Evolutionary conservation across 2,329 filamentous ascomycete species (phyloP).

Genomic region (Xylariales sp.): DNA sequence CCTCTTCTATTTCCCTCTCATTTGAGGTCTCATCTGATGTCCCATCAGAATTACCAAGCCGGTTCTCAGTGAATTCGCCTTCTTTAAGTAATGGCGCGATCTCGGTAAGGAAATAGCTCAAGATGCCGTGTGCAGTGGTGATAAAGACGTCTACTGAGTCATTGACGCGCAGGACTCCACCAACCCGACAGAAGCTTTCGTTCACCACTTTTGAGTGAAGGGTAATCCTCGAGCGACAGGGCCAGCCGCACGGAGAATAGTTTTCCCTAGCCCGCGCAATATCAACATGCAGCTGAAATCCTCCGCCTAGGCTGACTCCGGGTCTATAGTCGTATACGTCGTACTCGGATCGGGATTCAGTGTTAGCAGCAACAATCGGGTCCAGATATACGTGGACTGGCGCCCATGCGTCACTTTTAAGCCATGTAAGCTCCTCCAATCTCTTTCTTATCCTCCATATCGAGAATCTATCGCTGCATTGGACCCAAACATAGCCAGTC

Average conservation of each 20-base stretch:
- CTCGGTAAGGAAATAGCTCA: constrained; percentile 7
- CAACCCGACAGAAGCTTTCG: constrained; percentile 13
- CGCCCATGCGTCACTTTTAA: constrained; percentile 1
- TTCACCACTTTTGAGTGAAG: constrained; percentile 2
- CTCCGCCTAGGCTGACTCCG: background rate
- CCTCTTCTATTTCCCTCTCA: background rate
- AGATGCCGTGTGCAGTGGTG: constrained; percentile 16
- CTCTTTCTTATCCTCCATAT: constrained; percentile 22
- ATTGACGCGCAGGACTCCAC: constrained; percentile 13
- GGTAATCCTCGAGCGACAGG: constrained; percentile 17
- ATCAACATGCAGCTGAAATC: constrained; percentile 15
- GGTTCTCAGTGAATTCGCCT: background rate
- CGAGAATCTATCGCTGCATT: constrained; percentile 12
- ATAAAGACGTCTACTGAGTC: constrained; percentile 8
- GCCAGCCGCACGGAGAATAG: constrained; percentile 11
- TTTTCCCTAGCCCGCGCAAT: background rate
- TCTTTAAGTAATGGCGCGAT: background rate
- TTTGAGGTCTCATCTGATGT: background rate
- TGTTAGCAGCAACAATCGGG: background rate
- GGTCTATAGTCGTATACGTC: constrained; percentile 11
- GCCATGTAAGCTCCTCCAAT: constrained; percentile 16
- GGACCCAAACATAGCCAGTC: constrained; percentile 13
- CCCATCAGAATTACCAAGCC: background rate
- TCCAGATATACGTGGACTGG: constrained; percentile 20
- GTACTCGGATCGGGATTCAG: background rate